Base-by-base conservation (phyloP, 345 rosid species). In the Syzygium aqueum region DNA sequence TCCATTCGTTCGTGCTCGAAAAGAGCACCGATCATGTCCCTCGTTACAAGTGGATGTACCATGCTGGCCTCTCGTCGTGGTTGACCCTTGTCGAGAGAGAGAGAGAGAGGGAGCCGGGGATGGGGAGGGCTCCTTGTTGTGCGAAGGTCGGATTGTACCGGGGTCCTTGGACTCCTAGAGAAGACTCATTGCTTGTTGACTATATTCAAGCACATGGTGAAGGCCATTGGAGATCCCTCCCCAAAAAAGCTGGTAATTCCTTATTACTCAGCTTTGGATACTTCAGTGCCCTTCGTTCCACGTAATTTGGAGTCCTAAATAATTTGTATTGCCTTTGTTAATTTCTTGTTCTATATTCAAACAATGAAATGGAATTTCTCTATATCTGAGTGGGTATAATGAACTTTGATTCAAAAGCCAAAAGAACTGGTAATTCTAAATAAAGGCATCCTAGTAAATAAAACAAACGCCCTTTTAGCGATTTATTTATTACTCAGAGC, bases 161-260 rank as follows among this genome's bases (percentile, higher is more conserved):
- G 87, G 95, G 94, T n/a, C 94, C 94, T 11, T 94, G 95, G 95
- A 92, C 94, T 86, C 91, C 92, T 7, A 86, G 92, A 84, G 94
- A 94, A 90, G 95, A 94, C 89, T 87, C 91, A 56, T 91, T 93
- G 91, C 95, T 94, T 43, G 86, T 88, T 83, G 89, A 89, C 78
- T 92, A 93, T 84, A 90, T 94, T 86, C 89, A 93, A 90, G 88
- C 90, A 77, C 94, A 93, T 25, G 95, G 95, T 15, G 94, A 94
- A 90, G 95, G 95, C 57, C 90, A 89, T 22, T 94, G 95, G 95
- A 89, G 93, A 88, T 92, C 92, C 11, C 89, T 94, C 83, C 94
- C 96, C 53, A 90, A 89, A 40, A 93, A 90, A 46, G 94, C 96
- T 37, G 96, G 96, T 94, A 90, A 57, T 43, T 78, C 51, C 19